Percentiles rank a stretch among this genome's conserved stretches.
phyloP scores from a whole-genome alignment of 2,329 filamentous ascomycete genomes.

The Diplodia seriata region DNA sequence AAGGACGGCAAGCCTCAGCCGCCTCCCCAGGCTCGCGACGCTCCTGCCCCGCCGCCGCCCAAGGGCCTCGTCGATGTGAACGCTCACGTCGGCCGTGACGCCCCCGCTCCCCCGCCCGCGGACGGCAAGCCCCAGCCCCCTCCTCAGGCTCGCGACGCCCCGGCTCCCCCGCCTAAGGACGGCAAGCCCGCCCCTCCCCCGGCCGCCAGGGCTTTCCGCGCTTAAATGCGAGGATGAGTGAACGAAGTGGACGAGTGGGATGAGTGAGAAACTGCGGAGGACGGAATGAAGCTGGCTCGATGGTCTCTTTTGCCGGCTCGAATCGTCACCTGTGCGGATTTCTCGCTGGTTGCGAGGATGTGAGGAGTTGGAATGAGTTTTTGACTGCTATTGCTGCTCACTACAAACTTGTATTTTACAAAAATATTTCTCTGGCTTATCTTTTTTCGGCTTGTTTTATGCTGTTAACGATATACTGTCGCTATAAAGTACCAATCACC shows the following conservation, averaged over 20 bases:
- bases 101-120: neutral
- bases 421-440: neutral
- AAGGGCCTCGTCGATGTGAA: neutral
- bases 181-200: neutral
- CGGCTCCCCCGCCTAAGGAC: no score
- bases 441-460: neutral
- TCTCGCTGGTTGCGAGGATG: no score
- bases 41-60: no score
- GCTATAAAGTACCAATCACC: neutral
- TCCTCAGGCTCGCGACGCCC: neutral
- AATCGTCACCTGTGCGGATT: neutral
- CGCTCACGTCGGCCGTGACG: slow-evolving; percentile 2
- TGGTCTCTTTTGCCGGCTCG: slow-evolving; percentile 2
- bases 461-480: neutral
- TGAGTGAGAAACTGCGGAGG: neutral
- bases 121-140: neutral
- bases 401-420: neutral
- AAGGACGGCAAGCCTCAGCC: neutral
- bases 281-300: slow-evolving; percentile 7
- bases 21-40: neutral
- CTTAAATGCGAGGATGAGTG: slow-evolving; percentile 2
- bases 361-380: neutral
- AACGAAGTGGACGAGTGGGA: neutral
- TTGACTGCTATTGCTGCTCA: neutral
- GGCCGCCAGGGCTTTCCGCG: neutral